phyloP scores from a whole-genome alignment of 331 rosid genomes.

The Pyrus hybrid region DNA sequence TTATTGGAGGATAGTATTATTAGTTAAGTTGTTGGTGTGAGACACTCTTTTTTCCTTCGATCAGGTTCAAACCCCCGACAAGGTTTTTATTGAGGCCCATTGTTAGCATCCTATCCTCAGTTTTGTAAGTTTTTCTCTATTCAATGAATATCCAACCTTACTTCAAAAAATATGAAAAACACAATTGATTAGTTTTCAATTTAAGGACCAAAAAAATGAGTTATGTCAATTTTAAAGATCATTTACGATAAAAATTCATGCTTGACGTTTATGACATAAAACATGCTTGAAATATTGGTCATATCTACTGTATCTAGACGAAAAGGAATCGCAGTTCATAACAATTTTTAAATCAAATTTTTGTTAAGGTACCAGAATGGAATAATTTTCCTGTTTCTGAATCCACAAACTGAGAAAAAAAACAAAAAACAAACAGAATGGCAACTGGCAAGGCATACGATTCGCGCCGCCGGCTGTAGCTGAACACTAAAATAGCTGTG shows the following conservation, averaged over 20 bases:
- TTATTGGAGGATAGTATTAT: no score
- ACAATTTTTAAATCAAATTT: not conserved
- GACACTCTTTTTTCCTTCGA: no score
- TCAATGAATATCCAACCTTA: no score
- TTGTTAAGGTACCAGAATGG: not conserved
- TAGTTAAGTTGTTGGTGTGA: no score
- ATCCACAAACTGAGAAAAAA: not conserved
- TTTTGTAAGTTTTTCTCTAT: no score
- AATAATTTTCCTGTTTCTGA: not conserved
- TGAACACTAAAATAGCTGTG: not conserved
- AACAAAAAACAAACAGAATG: not conserved
- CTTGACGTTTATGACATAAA: not conserved
- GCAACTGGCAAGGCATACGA: not conserved
- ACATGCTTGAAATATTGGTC: not conserved
- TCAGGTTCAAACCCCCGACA: accelerated
- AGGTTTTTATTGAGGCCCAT: no score
- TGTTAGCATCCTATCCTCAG: no score
- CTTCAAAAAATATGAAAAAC: no score
- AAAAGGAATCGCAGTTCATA: not conserved
- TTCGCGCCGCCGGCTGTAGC: not conserved
- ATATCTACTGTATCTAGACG: not conserved
- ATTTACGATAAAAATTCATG: not conserved
- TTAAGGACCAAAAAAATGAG: no score
- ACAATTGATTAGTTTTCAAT: no score
- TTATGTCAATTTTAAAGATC: no score